These are phyloP conservation scores for Firmiana major DNA, from an alignment of 345 rosid species.

Conservation along the genomic window DNA sequence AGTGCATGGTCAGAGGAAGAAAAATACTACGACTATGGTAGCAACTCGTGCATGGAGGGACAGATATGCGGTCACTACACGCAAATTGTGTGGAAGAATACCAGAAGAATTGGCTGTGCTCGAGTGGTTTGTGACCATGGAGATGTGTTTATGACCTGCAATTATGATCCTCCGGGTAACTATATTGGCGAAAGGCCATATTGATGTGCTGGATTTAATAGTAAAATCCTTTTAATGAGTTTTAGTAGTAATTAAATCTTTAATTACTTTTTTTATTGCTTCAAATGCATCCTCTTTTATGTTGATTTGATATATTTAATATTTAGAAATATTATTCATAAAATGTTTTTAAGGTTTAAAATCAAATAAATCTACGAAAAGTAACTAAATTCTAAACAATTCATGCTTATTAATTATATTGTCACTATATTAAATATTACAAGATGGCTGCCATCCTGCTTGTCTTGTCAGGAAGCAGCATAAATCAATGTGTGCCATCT, in stretches of 20 bases:
- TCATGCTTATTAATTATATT: not conserved
- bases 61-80: constrained; percentile 87
- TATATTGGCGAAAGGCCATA: constrained; percentile 77
- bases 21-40: constrained; percentile 54
- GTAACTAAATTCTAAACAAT: not conserved
- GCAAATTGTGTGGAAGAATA: constrained; percentile 75
- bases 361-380: not conserved
- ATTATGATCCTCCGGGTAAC: constrained; percentile 83
- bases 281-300: too few relatives aligned
- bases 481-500: not conserved
- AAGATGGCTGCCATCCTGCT: not conserved
- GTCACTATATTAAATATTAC: not conserved
- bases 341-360: too few relatives aligned
- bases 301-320: too few relatives aligned
- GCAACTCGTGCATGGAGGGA: constrained; percentile 53
- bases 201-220: constrained; percentile 7
- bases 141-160: constrained; percentile 88
- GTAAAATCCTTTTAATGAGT: not conserved
- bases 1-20: constrained; percentile 68
- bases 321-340: too few relatives aligned
- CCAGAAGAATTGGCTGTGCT: constrained; percentile 69
- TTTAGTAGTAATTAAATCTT: too few relatives aligned
- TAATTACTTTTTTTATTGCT: too few relatives aligned
- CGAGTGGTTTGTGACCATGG: constrained; percentile 68
- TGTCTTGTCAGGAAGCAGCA: not conserved